Evolutionary conservation across 129 eudicot species (phyloP), one percentile per base, ranked within the genome.

Genomic region (Flaveria robusta): DNA sequence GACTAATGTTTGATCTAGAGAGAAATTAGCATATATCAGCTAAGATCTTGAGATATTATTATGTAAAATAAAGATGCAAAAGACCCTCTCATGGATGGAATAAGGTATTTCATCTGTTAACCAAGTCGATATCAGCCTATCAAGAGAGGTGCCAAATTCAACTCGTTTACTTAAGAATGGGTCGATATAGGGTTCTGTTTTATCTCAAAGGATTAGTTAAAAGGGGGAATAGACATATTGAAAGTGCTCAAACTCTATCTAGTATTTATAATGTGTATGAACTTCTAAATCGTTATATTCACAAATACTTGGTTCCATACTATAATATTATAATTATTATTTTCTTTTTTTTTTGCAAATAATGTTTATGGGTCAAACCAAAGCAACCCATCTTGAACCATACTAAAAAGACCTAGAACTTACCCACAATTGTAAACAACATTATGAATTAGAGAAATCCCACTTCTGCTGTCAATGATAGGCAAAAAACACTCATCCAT

Each of bases 401-500:
- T 29, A 13, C 68, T 13, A 62, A 27, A 62, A 18, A 18, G 54
- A 22, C 13, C 23, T 24, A 56, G 37, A 72, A 66, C 96, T 86
- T 90, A 93, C 98, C 98, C 97, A 59, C 92, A 88, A 83, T 90
- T 93, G 80, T 90, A 93, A 70, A 93, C 83, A 70, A 93, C 88
- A 81, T 88, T 93, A 71, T 85, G 97, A 50, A 93, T 86, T 82
- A 90, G 27, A 81, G 85, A 90, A 75, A 93, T 90, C 77, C 92
- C 96, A 71, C 98, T 93, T 77, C 92, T 90, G 76, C 87, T 70
- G 77, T 93, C 98, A 71, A 77, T 42, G n/a, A 93, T 90, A 60
- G 98, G 96, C 83, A 93, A 77, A 85, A 93, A 93, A 66, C 98
- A 93, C 83, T 90, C 98, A 45, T 90, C 92, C 96, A 93, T 88